These are phyloP conservation scores for Prunus fruticosa DNA, from an alignment of 306 rosid genomes.

Conservation along the genomic window DNA sequence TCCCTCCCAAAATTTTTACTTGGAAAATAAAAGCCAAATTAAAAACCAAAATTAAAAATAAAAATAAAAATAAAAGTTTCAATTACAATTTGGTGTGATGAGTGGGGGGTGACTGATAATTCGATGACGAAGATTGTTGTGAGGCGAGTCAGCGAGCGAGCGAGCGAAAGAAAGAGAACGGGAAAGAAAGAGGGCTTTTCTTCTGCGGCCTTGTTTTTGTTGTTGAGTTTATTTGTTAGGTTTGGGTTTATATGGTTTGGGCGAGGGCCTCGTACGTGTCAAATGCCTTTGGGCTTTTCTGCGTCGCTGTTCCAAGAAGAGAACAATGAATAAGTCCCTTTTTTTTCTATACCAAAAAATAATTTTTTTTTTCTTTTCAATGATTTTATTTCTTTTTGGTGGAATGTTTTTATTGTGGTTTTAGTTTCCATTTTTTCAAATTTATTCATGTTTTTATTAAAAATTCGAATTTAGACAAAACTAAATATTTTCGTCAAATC, in stretches of 20 bases:
- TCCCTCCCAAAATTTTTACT: constrained; percentile 13
- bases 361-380: no score
- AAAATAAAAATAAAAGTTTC: background rate
- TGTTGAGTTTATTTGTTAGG: background rate
- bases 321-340: background rate
- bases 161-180: background rate
- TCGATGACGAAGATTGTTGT: constrained; percentile 1
- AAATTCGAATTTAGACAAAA: no score
- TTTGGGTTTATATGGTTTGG: background rate
- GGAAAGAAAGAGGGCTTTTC: background rate
- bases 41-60: background rate
- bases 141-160: constrained; percentile 2
- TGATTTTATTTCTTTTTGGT: no score
- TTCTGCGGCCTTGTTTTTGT: background rate
- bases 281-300: background rate
- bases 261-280: background rate
- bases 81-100: background rate
- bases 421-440: no score
- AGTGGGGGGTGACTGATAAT: background rate
- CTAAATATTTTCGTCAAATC: no score
- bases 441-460: no score
- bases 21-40: background rate
- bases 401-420: no score
- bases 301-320: no score
- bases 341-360: no score